Conservation (phyloP, 2,329 filamentous ascomycete genomes). For the Pyrenochaeta sp. region DNA sequence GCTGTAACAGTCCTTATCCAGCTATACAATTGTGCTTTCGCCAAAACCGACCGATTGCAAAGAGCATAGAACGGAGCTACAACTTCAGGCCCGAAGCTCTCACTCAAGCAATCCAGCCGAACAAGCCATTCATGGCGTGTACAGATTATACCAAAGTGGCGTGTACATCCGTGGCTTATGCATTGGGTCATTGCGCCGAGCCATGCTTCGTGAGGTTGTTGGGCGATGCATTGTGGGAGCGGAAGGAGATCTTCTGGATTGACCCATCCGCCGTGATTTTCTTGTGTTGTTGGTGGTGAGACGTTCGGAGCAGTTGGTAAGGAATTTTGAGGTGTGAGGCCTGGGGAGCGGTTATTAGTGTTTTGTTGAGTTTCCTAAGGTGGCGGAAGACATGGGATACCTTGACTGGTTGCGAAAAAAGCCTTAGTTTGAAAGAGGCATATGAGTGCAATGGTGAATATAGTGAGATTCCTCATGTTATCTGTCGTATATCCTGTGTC, state of each 20-base stretch:
- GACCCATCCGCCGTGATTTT: slow-evolving; percentile 36
- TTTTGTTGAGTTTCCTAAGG: no score
- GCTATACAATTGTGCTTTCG: slow-evolving; percentile 41
- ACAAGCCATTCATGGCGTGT: slow-evolving; percentile 45
- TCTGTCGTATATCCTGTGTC: no score
- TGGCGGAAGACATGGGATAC: no score
- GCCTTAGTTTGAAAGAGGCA: no score
- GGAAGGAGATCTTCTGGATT: slow-evolving; percentile 43
- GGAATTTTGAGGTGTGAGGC: no score
- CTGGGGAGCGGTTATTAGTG: no score
- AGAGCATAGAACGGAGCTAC: slow-evolving; percentile 32
- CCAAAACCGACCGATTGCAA: slow-evolving; percentile 43
- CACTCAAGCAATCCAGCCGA: slow-evolving; percentile 41
- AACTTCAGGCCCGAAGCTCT: slow-evolving; percentile 35
- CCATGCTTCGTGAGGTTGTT: slow-evolving; percentile 43
- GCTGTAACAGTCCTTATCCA: slow-evolving; percentile 37
- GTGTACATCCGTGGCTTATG: slow-evolving; percentile 36
- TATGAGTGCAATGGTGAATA: no score
- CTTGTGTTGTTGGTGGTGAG: no score
- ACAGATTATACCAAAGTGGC: slow-evolving; percentile 42
- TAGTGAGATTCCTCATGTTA: no score
- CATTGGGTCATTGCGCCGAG: slow-evolving; percentile 42
- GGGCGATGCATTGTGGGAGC: slow-evolving; percentile 47
- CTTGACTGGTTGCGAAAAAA: no score
- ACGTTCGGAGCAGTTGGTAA: no score